A percentile compares a stretch with the other conserved stretches of the same genome.
Conservation (phyloP, 2,329 filamentous ascomycete species). For the Cladorrhinum sp. region DNA sequence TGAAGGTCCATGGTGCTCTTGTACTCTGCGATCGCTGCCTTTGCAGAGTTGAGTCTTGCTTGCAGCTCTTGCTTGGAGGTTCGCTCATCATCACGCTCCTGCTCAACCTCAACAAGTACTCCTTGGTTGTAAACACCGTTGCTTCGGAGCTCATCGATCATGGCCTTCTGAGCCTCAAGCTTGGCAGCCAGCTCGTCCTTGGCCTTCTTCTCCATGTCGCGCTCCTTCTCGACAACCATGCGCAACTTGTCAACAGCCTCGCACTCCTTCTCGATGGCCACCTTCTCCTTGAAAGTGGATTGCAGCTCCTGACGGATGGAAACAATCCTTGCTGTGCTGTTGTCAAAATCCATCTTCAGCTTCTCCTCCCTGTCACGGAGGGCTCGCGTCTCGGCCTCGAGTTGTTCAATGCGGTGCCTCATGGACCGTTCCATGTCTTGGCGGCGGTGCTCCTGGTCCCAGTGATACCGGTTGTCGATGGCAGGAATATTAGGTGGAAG, state of each 20-base stretch:
- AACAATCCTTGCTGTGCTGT: slow-evolving; percentile 12
- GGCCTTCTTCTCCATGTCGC: slow-evolving; percentile 23
- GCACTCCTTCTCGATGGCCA: slow-evolving; percentile 28
- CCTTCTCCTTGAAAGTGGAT: slow-evolving; percentile 25
- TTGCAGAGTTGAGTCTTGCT: slow-evolving; percentile 34
- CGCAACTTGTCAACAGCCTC: slow-evolving; percentile 31
- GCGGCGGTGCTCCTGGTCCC: slow-evolving; percentile 20
- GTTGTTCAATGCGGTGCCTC: slow-evolving; percentile 35
- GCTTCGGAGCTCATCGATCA: slow-evolving; percentile 36
- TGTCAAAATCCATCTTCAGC: slow-evolving; percentile 32
- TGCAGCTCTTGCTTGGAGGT: slow-evolving; percentile 23
- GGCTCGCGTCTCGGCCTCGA: slow-evolving; percentile 35
- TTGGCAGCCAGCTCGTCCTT: slow-evolving; percentile 33
- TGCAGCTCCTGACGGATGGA: background rate
- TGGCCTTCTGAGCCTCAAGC: slow-evolving; percentile 35
- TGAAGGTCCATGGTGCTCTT: slow-evolving; percentile 36
- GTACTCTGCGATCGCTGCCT: slow-evolving; percentile 33
- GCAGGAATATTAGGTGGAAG: slow-evolving; percentile 19
- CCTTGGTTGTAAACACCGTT: slow-evolving; percentile 36
- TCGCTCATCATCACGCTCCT: slow-evolving; percentile 26
- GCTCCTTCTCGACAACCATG: slow-evolving; percentile 30
- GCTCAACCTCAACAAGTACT: slow-evolving; percentile 35
- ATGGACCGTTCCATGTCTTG: slow-evolving; percentile 30
- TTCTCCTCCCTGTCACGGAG: slow-evolving; percentile 32
- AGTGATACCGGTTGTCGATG: slow-evolving; percentile 18